Evolutionary conservation across 1,139 yeast species (phyloP).

Genomic region (Debaryomyces nepalensis): DNA sequence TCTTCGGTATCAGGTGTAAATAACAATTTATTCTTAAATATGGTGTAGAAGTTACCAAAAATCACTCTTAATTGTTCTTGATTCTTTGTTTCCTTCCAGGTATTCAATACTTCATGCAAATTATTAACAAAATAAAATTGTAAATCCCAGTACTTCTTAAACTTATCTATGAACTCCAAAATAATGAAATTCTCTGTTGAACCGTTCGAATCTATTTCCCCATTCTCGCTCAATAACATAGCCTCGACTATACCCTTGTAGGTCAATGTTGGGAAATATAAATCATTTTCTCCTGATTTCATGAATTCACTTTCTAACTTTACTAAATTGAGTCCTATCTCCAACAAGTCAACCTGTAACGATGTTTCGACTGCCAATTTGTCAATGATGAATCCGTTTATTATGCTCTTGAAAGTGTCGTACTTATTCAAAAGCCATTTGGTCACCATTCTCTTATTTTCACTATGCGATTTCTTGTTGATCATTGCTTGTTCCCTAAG

Average conservation of each 20-base stretch:
- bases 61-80: conserved; percentile 28
- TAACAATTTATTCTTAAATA: conserved; percentile 38
- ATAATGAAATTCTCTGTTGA: conserved; percentile 57
- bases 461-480: conserved; percentile 42
- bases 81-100: conserved; percentile 25
- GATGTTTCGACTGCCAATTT: conserved; percentile 44
- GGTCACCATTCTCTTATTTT: conserved; percentile 50
- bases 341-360: conserved; percentile 64
- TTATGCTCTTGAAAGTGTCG: conserved; percentile 51
- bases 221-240: conserved; percentile 47
- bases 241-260: conserved; percentile 53
- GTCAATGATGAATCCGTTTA: conserved; percentile 46
- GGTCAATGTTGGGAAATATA: conserved; percentile 66
- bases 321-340: conserved; percentile 63
- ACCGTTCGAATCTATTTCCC: conserved; percentile 46
- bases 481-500: conserved; percentile 54
- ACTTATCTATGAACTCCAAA: conserved; percentile 61
- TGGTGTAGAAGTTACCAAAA: conserved; percentile 45
- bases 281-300: conserved; percentile 50
- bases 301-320: conserved; percentile 61
- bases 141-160: conserved; percentile 62
- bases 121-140: conserved; percentile 63
- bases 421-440: conserved; percentile 72
- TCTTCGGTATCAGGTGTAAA: conserved; percentile 29
- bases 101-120: conserved; percentile 26